These are phyloP conservation scores for Aspergillus caelatus DNA, from an alignment of 2,329 filamentous ascomycete species.

Conservation along the genomic window DNA sequence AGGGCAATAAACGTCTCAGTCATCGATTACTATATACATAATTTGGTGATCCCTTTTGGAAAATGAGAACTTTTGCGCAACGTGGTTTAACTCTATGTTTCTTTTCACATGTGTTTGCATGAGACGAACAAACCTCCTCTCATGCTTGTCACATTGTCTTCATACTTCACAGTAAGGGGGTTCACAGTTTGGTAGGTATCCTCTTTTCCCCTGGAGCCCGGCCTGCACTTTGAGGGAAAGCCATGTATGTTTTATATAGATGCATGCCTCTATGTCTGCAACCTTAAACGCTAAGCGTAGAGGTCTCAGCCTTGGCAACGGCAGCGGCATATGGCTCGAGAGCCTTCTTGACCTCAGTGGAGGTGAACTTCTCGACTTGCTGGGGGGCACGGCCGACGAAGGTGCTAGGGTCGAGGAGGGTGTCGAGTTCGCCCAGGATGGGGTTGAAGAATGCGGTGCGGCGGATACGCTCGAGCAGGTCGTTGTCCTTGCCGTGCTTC, in stretches of 20 bases:
- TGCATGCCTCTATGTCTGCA: background rate
- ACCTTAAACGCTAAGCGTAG: constrained; percentile 44
- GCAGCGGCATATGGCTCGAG: constrained; percentile 50
- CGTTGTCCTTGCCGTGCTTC: constrained; percentile 73
- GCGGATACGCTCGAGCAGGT: constrained; percentile 78
- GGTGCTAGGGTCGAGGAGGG: constrained; percentile 64
- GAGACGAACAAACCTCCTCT: background rate
- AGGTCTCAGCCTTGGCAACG: constrained; percentile 40
- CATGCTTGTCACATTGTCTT: background rate
- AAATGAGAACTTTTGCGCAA: background rate
- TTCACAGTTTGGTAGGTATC: background rate
- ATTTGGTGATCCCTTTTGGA: background rate
- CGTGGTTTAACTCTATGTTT: background rate
- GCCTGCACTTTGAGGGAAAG: constrained; percentile 1
- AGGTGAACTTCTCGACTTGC: constrained; percentile 57
- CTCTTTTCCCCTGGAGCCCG: background rate
- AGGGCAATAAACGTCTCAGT: constrained; percentile 1
- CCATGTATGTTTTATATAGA: background rate
- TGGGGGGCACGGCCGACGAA: constrained; percentile 61
- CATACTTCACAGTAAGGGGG: background rate
- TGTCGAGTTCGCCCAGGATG: constrained; percentile 69
- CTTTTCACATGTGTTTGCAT: background rate
- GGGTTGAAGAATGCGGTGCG: constrained; percentile 72
- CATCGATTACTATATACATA: constrained; percentile 15
- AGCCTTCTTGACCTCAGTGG: constrained; percentile 52